Percentiles rank a stretch among this genome's conserved stretches.
These are phyloP conservation scores for Yamadazyma nakazawae DNA, from an alignment of 805 yeast species.

Conservation along the genomic window DNA sequence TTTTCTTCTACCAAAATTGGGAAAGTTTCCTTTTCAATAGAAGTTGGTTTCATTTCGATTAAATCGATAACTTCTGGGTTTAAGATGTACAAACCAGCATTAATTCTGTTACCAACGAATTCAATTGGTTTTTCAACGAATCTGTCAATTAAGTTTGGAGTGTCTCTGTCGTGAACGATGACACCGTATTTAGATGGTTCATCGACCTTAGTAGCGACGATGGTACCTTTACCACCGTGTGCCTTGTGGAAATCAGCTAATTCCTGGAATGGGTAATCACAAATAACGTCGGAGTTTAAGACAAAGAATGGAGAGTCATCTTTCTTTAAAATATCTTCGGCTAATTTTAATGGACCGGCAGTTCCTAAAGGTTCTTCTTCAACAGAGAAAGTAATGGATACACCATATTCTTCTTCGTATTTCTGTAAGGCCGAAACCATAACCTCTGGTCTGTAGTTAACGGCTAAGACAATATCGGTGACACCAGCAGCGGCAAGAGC, in stretches of 20 bases:
- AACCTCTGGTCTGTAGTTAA: slow-evolving; percentile 98
- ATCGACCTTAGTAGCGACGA: slow-evolving; percentile 98
- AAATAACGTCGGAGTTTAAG: slow-evolving; percentile 95
- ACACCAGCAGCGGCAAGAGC: slow-evolving; percentile 98
- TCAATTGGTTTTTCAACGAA: slow-evolving; percentile 99
- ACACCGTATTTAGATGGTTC: slow-evolving; percentile 99
- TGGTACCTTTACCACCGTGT: slow-evolving; percentile 98
- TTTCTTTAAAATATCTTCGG: slow-evolving; percentile 89
- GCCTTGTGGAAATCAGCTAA: slow-evolving; percentile 88
- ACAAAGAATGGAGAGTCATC: slow-evolving; percentile 97
- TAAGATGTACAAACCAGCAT: slow-evolving; percentile 97
- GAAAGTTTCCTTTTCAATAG: slow-evolving; percentile 99
- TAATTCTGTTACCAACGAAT: slow-evolving; percentile 99
- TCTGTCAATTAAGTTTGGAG: slow-evolving; percentile 94
- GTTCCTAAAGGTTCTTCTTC: slow-evolving; percentile 99
- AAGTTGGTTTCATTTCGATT: slow-evolving; percentile 97
- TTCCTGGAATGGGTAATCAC: slow-evolving; percentile 96
- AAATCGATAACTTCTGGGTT: slow-evolving; percentile 97
- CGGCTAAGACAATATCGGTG: slow-evolving; percentile 97
- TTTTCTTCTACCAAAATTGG: slow-evolving; percentile 89
- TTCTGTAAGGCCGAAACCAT: slow-evolving; percentile 94
- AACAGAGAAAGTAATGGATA: slow-evolving; percentile 91
- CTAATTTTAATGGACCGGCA: slow-evolving; percentile 98
- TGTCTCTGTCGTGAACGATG: slow-evolving; percentile 94
- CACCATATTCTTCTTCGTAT: slow-evolving; percentile 94